Conservation (phyloP, 2,329 filamentous ascomycete species). For the Epichloe uncinata region DNA sequence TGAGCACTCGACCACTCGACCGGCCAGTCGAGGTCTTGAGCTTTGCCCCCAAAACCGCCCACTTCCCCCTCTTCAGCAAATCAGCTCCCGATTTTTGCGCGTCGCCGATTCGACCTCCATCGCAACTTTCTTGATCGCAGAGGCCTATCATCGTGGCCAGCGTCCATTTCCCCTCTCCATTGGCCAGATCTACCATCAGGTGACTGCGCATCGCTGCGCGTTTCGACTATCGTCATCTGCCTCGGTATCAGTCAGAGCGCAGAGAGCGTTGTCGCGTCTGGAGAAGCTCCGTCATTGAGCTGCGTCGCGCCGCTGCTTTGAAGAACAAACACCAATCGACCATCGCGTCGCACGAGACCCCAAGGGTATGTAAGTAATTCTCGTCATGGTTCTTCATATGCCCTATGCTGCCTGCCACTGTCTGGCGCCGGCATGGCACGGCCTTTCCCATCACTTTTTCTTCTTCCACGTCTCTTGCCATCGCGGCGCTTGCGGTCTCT, state of each 20-base stretch:
- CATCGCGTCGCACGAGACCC: conserved; percentile 3
- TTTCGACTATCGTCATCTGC: conserved; percentile 11
- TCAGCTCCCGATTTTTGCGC: conserved; percentile 30
- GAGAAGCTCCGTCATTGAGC: conserved; percentile 5
- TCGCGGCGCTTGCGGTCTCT: background rate
- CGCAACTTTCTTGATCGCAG: conserved; percentile 25
- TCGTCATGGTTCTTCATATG: background rate
- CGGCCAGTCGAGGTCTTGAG: background rate
- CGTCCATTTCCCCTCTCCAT: conserved; percentile 29
- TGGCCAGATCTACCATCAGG: conserved; percentile 36
- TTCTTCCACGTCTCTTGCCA: background rate
- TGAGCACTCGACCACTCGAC: background rate
- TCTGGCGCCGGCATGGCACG: background rate
- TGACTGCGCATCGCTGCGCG: conserved; percentile 26
- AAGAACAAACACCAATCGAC: conserved; percentile 1
- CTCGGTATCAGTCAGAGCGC: conserved; percentile 13
- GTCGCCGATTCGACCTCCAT: conserved; percentile 20
- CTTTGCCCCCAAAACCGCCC: conserved; percentile 9
- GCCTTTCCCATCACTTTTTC: background rate
- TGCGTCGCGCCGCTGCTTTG: conserved; percentile 7
- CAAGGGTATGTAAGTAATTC: conserved; percentile 1
- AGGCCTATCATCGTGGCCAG: conserved; percentile 40
- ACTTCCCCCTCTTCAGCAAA: conserved; percentile 27
- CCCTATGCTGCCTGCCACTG: background rate
- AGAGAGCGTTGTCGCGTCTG: conserved; percentile 9